These are phyloP conservation scores for Piper longum DNA, from an alignment of 164 flowering plant species.

Conservation along the genomic window DNA sequence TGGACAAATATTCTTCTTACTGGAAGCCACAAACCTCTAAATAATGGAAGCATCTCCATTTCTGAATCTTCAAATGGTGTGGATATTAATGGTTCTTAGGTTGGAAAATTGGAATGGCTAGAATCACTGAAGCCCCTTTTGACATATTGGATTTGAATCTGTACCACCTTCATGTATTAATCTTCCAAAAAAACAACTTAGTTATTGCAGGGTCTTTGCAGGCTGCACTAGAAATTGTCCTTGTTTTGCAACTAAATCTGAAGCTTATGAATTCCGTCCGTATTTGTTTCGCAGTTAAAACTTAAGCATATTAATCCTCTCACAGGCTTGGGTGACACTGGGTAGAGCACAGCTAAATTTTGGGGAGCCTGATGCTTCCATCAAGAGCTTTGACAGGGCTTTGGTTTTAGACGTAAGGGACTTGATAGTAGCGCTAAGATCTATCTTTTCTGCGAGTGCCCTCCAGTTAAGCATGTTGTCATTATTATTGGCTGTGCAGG, in stretches of 20 bases:
- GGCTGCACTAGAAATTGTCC: too few relatives aligned
- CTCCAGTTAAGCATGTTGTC: neutral
- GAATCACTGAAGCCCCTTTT: too few relatives aligned
- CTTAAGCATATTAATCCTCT: neutral
- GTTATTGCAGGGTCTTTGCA: too few relatives aligned
- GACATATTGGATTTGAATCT: too few relatives aligned
- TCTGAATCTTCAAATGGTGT: too few relatives aligned
- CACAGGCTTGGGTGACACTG: constrained; percentile 85
- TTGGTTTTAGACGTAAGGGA: constrained; percentile 49
- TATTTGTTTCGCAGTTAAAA: neutral
- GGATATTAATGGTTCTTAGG: too few relatives aligned
- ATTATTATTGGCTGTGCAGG: constrained; percentile 27
- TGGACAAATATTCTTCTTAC: too few relatives aligned
- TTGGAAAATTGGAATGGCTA: too few relatives aligned
- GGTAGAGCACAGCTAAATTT: constrained; percentile 83
- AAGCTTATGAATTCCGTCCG: neutral
- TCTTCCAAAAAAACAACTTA: too few relatives aligned
- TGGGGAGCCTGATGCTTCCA: constrained; percentile 81
- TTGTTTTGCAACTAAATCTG: neutral
- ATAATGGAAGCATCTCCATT: too few relatives aligned
- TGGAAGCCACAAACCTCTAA: too few relatives aligned
- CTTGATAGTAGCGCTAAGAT: neutral
- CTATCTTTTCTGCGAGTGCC: neutral
- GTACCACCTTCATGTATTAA: too few relatives aligned
- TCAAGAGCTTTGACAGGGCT: constrained; percentile 69